These are phyloP conservation scores for Penicillium salamii DNA, from an alignment of 495 filamentous ascomycete genomes.

Conservation along the genomic window DNA sequence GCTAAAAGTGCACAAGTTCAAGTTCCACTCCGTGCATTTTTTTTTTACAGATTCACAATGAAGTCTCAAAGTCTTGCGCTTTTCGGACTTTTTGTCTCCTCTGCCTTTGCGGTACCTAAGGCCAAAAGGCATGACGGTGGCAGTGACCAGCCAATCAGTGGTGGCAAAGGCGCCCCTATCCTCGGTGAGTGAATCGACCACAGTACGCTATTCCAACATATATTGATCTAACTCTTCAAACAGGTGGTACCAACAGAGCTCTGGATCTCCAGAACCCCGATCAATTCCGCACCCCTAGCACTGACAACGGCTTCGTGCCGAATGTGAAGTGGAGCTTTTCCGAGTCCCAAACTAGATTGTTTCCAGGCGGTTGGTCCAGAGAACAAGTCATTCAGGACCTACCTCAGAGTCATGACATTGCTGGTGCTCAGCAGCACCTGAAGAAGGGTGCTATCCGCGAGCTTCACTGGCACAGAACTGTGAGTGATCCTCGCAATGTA, in stretches of 20 bases:
- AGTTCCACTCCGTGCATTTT: background rate
- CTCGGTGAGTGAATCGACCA: conserved; percentile 53
- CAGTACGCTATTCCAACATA: background rate
- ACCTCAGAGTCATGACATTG: conserved; percentile 58
- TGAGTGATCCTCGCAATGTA: conserved; percentile 23
- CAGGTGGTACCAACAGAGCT: conserved; percentile 35
- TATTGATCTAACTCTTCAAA: background rate
- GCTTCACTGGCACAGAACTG: conserved; percentile 65
- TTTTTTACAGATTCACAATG: conserved; percentile 13
- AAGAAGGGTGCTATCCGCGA: conserved; percentile 61
- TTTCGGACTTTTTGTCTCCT: conserved; percentile 15
- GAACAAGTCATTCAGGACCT: conserved; percentile 61
- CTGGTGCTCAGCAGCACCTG: conserved; percentile 62
- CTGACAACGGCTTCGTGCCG: conserved; percentile 56
- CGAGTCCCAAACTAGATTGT: conserved; percentile 56
- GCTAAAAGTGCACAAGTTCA: background rate
- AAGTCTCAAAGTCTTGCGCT: conserved; percentile 13
- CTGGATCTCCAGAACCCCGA: conserved; percentile 58
- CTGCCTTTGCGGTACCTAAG: conserved; percentile 22
- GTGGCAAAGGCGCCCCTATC: conserved; percentile 55
- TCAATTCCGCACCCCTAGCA: conserved; percentile 53
- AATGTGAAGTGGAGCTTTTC: conserved; percentile 67
- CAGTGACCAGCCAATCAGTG: conserved; percentile 51
- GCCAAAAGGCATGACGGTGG: conserved; percentile 35
- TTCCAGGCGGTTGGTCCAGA: conserved; percentile 61